Evolutionary conservation across 2,329 filamentous ascomycete species (phyloP), one percentile per base, ranked within the genome.

Genomic region (Chrysosporium queenslandicum): DNA sequence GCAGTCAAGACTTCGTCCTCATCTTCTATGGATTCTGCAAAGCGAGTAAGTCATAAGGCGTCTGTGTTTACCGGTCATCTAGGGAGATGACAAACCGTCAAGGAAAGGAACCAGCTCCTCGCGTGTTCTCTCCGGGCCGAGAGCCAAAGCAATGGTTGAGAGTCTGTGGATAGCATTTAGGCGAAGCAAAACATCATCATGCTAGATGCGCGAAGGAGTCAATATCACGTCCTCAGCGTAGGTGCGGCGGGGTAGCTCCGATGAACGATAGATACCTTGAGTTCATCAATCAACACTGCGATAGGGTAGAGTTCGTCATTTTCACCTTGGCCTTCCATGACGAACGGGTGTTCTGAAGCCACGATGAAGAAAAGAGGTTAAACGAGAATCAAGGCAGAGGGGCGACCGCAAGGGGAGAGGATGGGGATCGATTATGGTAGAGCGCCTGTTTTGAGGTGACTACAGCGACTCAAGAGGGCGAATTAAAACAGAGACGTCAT

Each of bases 251-350:
- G 34, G 43, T 9, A 9, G 39, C 3, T 20, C 20, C 39, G 37
- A 34, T 39, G 58, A 60, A 58, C 61, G 58, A 55, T 60, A 65
- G 72, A 65, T 81, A 95, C 90, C 87, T 96, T 98, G 67, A 98
- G 80, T 81, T 98, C 92, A 73, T 98, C 92, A 74, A 98, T 98
- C 74, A 98, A 84, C 63, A 98, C 92, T 68, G 94, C 92, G 78
- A 98, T 98, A 71, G 92, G 92, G 74, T 97, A 98, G 67, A 98
- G 89, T 83, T 97, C 94, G 76, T 98, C 92, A 72, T 85, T 94
- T 77, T 91, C 83, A 74, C 85, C 87, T 71, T 84, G 80, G 74
- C 85, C 85, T 76, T 96, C 88, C 91, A 97, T 97, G 71, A 72
- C 79, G 80, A 74, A 70, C 66, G 64, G 21, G 14, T 50, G 40